Base-by-base conservation (phyloP, 2,329 filamentous ascomycete species). In the Didymella pomorum region DNA sequence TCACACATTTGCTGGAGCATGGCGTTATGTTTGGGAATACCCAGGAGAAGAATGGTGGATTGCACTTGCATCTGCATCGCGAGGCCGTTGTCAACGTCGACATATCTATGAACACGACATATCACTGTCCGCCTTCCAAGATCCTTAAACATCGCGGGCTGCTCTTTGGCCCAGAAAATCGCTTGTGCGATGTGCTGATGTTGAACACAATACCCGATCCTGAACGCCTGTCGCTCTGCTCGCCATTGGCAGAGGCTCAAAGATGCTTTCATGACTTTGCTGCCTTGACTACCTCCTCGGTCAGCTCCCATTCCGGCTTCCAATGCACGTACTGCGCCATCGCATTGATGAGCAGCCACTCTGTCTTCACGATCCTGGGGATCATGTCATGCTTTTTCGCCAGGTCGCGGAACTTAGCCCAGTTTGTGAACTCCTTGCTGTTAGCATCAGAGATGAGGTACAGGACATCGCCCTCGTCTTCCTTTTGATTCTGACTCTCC, bases 321-420 rank as follows among this genome's bases (percentile, higher is more conserved):
- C 70, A 77, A 62, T 76, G 73, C 45, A 95, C 80, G 76, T 92
- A 84, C 78, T 99, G 95, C 69, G 86, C 87, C 91, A 99, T 94
- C 4, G 92, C 92, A 59, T 93, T 88, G 71, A 93, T 89, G 56
- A 99, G 80, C 68, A 99, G 76, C 95, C 95, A 99, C 73, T 99
- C 93, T 2, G 90, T 86, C 45, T 85, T 86, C 23, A 97, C 92
- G 39, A 99, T 88, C 52, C 90, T 84, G 2, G 93, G 89, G 65
- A 88, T 84, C 84, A 94, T 93, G 71, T 91, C 89, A 43, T 91
- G 89, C 66, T 88, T 89, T 62, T 83, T 80, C 2, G 91, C 93
- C 85, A 96, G 88, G 50, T 90, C 86, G 55, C 87, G 83, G 75
- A 99, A 99, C 59, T 87, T 87, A 14, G 83, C 80, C 92, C 93